A percentile compares a stretch with the other conserved stretches of the same genome.
Conservation (phyloP, 148 eudicot species). For the Pharnaceum exiguum region DNA sequence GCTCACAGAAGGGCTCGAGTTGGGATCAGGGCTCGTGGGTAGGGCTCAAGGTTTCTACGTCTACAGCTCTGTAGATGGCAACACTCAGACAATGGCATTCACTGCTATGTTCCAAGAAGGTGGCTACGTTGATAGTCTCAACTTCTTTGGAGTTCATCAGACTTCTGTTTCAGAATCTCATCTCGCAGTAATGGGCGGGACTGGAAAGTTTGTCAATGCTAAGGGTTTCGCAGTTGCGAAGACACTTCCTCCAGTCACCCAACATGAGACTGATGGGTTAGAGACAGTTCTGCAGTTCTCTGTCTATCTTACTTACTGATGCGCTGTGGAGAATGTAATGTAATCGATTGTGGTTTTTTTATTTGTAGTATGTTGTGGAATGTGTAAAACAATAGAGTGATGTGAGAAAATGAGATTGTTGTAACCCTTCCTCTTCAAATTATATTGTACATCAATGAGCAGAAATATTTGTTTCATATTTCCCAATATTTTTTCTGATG, state of each 20-base stretch:
- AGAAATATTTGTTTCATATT: neutral
- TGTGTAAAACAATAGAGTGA: slow-evolving; percentile 3
- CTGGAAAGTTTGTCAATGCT: slow-evolving; percentile 63
- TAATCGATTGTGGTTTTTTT: slow-evolving; percentile 1
- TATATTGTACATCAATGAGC: slow-evolving; percentile 1
- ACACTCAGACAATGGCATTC: slow-evolving; percentile 63
- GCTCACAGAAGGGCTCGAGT: slow-evolving; percentile 61
- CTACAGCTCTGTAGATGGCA: slow-evolving; percentile 62
- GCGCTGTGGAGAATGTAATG: neutral
- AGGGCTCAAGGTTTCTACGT: slow-evolving; percentile 73
- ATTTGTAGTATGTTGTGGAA: neutral
- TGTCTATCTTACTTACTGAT: slow-evolving; percentile 51
- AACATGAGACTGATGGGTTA: slow-evolving; percentile 61
- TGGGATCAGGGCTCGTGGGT: slow-evolving; percentile 52
- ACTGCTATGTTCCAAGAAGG: slow-evolving; percentile 65
- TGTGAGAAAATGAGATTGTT: slow-evolving; percentile 7
- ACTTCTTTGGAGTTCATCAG: slow-evolving; percentile 66
- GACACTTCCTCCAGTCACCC: slow-evolving; percentile 37
- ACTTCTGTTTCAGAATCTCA: slow-evolving; percentile 47
- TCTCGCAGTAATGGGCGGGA: slow-evolving; percentile 67
- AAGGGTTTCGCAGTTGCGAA: slow-evolving; percentile 51
- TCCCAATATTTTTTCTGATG: too few relatives aligned
- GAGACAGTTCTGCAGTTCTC: slow-evolving; percentile 68
- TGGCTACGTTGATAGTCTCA: slow-evolving; percentile 47
- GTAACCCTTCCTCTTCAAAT: neutral